Conservation (phyloP, 176 grass and related monocot species). For the Lolium perenne region DNA sequence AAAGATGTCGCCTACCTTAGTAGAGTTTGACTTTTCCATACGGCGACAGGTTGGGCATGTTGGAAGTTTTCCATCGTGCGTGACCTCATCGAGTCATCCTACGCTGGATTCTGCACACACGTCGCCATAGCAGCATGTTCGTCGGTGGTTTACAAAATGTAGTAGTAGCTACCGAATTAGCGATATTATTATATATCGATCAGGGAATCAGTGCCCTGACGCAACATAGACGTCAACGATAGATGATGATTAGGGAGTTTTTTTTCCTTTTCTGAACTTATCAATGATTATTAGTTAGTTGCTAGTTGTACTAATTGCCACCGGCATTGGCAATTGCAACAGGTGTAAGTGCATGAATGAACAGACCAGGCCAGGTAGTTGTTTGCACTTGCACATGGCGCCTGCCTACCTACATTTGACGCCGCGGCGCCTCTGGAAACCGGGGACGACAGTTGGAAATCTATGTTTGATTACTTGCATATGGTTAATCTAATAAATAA, state of each 20-base stretch:
- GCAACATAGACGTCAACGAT: background rate
- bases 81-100: background rate
- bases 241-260: background rate
- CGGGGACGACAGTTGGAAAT: background rate
- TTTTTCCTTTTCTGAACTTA: background rate
- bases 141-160: background rate
- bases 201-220: background rate
- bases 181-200: background rate
- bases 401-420: background rate
- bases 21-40: background rate
- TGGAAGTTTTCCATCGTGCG: background rate
- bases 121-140: background rate
- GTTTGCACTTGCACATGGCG: slow-evolving; percentile 48
- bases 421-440: background rate
- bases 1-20: no score
- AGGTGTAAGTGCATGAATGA: background rate
- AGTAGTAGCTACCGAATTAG: background rate
- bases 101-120: background rate
- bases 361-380: background rate
- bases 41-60: background rate
- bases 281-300: background rate
- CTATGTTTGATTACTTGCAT: background rate
- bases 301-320: background rate
- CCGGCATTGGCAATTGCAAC: no score
- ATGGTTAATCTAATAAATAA: no score